phyloP scores from a whole-genome alignment of 371 early-diverging fungal genomes.

The Capillidium rhysosporum region DNA sequence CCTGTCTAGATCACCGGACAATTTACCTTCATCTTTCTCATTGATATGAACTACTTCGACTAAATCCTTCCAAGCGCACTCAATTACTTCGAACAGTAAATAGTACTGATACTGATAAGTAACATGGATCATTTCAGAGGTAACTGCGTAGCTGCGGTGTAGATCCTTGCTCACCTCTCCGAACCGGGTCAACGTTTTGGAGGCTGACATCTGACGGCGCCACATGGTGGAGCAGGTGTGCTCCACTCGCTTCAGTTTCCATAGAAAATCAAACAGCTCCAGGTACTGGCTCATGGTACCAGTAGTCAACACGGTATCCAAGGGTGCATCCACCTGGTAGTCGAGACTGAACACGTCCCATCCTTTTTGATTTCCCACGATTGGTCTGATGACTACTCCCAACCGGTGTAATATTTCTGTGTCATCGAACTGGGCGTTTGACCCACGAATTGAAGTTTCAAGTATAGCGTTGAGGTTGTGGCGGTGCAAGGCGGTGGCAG shows the following conservation, averaged over 20 bases:
- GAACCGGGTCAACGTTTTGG: constrained; percentile 9
- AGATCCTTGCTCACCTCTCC: constrained; percentile 21
- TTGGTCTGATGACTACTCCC: constrained; percentile 51
- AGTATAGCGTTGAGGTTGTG: constrained; percentile 75
- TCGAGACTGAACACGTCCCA: constrained; percentile 87
- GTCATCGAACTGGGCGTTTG: constrained; percentile 76
- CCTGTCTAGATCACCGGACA: constrained; percentile 21
- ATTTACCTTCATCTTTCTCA: constrained; percentile 25
- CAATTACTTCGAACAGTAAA: constrained; percentile 66
- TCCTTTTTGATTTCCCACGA: constrained; percentile 19
- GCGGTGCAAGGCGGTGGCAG: constrained; percentile 54
- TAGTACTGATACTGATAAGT: constrained; percentile 80
- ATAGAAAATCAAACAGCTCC: constrained; percentile 67
- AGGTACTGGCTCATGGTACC: constrained; percentile 59
- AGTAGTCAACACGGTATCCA: constrained; percentile 61
- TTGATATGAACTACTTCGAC: constrained; percentile 28
- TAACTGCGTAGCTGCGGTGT: constrained; percentile 37
- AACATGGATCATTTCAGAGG: constrained; percentile 85
- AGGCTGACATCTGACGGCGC: constrained; percentile 50
- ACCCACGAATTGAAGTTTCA: constrained; percentile 70
- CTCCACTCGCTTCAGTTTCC: constrained; percentile 77
- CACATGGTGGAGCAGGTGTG: constrained; percentile 49
- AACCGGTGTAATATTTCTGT: constrained; percentile 53
- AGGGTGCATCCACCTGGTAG: constrained; percentile 65
- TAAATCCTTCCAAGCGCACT: constrained; percentile 77